Base-by-base conservation (phyloP, 768 basidiomycete species). In the Psilocybe cubensis region DNA sequence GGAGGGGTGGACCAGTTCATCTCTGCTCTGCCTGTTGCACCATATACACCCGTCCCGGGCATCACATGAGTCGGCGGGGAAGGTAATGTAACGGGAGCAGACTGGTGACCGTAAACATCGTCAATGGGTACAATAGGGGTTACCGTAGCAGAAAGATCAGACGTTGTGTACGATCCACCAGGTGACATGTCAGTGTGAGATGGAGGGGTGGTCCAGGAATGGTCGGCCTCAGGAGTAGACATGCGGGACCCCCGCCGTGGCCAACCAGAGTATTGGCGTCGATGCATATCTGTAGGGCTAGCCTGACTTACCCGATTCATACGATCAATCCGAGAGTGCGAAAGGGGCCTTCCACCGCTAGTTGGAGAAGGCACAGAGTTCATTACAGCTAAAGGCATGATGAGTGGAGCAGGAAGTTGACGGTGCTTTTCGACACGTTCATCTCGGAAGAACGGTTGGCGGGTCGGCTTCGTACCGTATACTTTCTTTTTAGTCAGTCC, bases 401-500 rank as follows among this genome's bases (percentile, higher is more conserved):
- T 61, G 40, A 75, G 59, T 14, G 70, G 68, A 18, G 72, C 56
- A 21, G 70, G 68, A 5, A 61, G 56, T 12, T 58, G 63, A 28
- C 66, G 58, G 55, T 64, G 61, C 57, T 70, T 70, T 57, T 67
- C 52, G 33, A 78, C 72, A 9, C 77, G 75, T 45, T 82, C 83
- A 33, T 85, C 83, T 40, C 77, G 74, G 63, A 86, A 75, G 64
- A 86, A 86, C 0, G 86, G 83, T 35, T 73, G 68, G 24, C 80
- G 75, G 17, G 72, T 60, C 17, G 83, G 78, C 63, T 84, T 83
- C 9, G 78, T 53, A 10, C 82, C 80, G 56, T 87, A 86, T 7
- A 85, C 76, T 61, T 86, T 86, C 72, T 88, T 89, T 73, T 88
- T 87, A 7, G 84, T 87, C 45, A 90, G 64, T 2, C 88, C 88